These are phyloP conservation scores for Somion occarium DNA, from an alignment of 1,284 basidiomycete species.

Conservation along the genomic window DNA sequence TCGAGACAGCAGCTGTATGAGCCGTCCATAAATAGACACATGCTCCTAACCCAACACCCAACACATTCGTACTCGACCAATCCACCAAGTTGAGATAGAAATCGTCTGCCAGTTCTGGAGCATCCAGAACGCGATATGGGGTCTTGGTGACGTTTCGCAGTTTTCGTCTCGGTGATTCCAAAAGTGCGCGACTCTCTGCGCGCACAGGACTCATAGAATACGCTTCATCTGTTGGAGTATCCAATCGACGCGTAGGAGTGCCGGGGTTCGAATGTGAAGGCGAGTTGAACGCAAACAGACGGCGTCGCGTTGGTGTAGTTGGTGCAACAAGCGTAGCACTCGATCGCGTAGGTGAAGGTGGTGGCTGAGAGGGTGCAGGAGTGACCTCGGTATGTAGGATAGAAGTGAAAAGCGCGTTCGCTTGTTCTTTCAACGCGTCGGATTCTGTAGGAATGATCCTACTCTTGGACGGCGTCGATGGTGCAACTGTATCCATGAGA, in stretches of 20 bases:
- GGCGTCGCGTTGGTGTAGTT: constrained; percentile 60
- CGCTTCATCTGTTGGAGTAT: constrained; percentile 74
- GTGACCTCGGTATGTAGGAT: constrained; percentile 74
- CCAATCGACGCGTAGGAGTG: constrained; percentile 61
- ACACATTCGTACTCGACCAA: constrained; percentile 93
- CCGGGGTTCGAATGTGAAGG: constrained; percentile 54
- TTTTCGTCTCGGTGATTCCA: constrained; percentile 80
- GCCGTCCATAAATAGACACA: constrained; percentile 98
- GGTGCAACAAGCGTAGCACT: constrained; percentile 38
- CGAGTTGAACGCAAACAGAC: constrained; percentile 66
- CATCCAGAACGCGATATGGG: constrained; percentile 96
- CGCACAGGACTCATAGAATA: constrained; percentile 92
- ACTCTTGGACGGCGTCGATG: constrained; percentile 64
- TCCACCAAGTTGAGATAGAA: constrained; percentile 99
- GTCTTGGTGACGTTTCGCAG: constrained; percentile 89
- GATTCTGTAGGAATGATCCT: constrained; percentile 74
- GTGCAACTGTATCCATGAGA: constrained; percentile 63
- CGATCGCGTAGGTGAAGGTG: constrained; percentile 57
- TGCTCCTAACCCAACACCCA: constrained; percentile 88
- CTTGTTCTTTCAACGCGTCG: constrained; percentile 78
- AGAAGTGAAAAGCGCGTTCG: constrained; percentile 70
- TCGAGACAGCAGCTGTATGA: constrained; percentile 87
- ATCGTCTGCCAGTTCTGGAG: constrained; percentile 95
- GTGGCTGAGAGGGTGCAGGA: constrained; percentile 55
- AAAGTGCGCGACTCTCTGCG: constrained; percentile 75